A percentile compares a stretch with the other conserved stretches of the same genome.
These are phyloP conservation scores for Umbelopsis vinacea DNA, from an alignment of 192 early-diverging fungal genomes.

Conservation along the genomic window DNA sequence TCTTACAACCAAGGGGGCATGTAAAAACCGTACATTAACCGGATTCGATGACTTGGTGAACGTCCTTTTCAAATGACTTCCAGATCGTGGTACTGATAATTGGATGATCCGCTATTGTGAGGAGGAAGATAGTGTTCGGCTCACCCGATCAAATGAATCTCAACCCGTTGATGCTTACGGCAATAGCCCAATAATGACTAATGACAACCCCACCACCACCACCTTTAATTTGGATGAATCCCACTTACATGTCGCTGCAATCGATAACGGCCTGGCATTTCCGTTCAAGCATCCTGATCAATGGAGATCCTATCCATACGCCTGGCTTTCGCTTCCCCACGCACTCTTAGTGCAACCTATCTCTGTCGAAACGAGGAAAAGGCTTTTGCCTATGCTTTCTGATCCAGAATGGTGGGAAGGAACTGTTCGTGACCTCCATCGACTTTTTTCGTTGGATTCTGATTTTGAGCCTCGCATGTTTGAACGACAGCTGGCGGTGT, in stretches of 20 bases:
- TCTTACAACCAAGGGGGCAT: not conserved
- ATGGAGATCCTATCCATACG: slow-evolving; percentile 89
- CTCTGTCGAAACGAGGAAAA: slow-evolving; percentile 66
- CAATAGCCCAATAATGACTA: slow-evolving; percentile 17
- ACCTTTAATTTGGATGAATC: slow-evolving; percentile 25
- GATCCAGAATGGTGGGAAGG: slow-evolving; percentile 80
- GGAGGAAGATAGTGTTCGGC: slow-evolving; percentile 41
- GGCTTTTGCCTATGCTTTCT: slow-evolving; percentile 70
- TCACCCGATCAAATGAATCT: slow-evolving; percentile 14
- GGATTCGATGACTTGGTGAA: not conserved
- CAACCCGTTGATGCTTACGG: slow-evolving; percentile 22
- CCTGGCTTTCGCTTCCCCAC: slow-evolving; percentile 80
- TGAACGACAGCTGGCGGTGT: slow-evolving; percentile 76
- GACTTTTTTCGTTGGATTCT: slow-evolving; percentile 70
- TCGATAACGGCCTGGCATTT: slow-evolving; percentile 94
- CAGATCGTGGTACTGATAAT: slow-evolving; percentile 72
- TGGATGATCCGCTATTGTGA: slow-evolving; percentile 86
- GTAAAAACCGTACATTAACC: no score
- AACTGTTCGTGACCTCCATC: slow-evolving; percentile 68
- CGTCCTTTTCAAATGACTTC: no score
- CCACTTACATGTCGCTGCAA: slow-evolving; percentile 82
- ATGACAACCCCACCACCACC: not conserved
- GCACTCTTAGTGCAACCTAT: slow-evolving; percentile 67
- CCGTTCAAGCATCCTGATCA: slow-evolving; percentile 91
- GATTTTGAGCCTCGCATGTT: slow-evolving; percentile 86